phyloP scores from a whole-genome alignment of 1,284 basidiomycete genomes.

The Cryptococcus sp. region DNA sequence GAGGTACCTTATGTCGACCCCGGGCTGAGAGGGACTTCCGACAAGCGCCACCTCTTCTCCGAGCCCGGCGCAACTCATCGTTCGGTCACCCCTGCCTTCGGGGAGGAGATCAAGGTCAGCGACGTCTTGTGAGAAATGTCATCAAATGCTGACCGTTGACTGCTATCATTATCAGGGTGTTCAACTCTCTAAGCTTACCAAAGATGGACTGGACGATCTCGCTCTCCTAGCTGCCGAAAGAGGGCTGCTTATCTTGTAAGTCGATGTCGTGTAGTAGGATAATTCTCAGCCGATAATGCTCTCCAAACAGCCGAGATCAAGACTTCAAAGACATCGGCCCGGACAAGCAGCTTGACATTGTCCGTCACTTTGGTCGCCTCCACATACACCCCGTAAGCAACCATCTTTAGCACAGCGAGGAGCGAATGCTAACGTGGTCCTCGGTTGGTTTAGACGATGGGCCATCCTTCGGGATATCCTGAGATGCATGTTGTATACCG shows the following conservation, averaged over 20 bases:
- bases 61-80: constrained; percentile 48
- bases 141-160: no score
- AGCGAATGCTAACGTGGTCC: not conserved
- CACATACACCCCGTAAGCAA: constrained; percentile 19
- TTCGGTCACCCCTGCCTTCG: constrained; percentile 58
- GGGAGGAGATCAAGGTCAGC: constrained; percentile 55
- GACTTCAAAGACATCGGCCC: constrained; percentile 58
- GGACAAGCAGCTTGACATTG: constrained; percentile 56
- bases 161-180: constrained; percentile 48
- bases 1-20: constrained; percentile 47
- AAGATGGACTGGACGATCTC: constrained; percentile 61
- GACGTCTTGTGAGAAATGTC: not conserved
- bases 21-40: constrained; percentile 55
- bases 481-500: constrained; percentile 51
- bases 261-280: no score
- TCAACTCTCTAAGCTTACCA: constrained; percentile 58
- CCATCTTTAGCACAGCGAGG: not conserved
- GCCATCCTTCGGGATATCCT: constrained; percentile 58
- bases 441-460: constrained; percentile 10
- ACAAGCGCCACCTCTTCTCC: constrained; percentile 56
- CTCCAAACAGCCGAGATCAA: constrained; percentile 52
- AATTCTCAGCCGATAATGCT: not conserved
- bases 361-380: constrained; percentile 17
- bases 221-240: constrained; percentile 61
- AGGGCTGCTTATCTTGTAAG: constrained; percentile 56